phyloP scores from a whole-genome alignment of 257 asterid genomes.

The Capsicum baccatum region DNA sequence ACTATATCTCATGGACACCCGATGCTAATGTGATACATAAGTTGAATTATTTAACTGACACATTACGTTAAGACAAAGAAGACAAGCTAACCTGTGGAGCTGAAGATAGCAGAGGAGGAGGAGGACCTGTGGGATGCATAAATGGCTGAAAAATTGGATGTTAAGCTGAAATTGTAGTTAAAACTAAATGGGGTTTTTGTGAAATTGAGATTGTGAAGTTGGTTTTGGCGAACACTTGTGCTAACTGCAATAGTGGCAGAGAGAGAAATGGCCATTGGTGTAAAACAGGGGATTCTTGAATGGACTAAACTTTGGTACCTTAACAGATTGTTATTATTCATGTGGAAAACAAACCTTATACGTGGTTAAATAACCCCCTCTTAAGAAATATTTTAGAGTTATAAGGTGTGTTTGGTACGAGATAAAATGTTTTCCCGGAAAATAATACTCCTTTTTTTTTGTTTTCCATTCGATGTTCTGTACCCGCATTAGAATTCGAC shows the following conservation, averaged over 20 bases:
- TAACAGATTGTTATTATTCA: not conserved
- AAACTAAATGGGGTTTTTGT: not conserved
- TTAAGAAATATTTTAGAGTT: not conserved
- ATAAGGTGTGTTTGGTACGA: no score
- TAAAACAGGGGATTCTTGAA: conserved; percentile 16
- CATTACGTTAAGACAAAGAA: no score
- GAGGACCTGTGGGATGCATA: conserved; percentile 29
- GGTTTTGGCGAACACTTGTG: not conserved
- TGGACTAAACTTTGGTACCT: no score
- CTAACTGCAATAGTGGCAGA: conserved; percentile 32
- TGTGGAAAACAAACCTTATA: conserved; percentile 32
- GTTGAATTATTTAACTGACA: not conserved
- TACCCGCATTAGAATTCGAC: no score
- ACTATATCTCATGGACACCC: not conserved
- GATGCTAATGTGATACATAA: not conserved
- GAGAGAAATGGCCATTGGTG: conserved; percentile 60
- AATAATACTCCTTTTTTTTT: no score
- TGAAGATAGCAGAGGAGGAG: conserved; percentile 45
- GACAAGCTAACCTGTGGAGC: conserved; percentile 47
- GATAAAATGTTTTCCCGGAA: no score
- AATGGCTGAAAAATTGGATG: conserved; percentile 26
- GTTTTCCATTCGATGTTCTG: no score
- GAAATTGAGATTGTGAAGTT: conserved; percentile 27
- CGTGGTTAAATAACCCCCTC: conserved; percentile 35
- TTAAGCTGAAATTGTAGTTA: conserved; percentile 22